Evolutionary conservation across 1,139 yeast genomes (phyloP).

Genomic region (Debaryomyces coudertii): DNA sequence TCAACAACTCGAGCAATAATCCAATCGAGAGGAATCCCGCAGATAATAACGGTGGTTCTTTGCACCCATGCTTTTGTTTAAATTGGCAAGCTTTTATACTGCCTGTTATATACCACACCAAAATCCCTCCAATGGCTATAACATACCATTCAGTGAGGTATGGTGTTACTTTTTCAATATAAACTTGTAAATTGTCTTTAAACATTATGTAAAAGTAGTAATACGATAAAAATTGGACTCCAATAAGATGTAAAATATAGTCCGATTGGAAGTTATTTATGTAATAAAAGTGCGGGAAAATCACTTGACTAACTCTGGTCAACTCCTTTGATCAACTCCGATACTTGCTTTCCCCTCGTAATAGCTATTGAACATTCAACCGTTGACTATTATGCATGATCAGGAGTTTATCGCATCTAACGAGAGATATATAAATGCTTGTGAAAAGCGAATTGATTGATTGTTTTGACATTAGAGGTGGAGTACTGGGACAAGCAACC

Average conservation of each 20-base stretch:
- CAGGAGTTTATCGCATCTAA: background rate
- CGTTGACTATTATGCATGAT: too few species aligned
- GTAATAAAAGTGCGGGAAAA: background rate
- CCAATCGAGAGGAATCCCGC: constrained; percentile 22
- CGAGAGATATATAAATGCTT: background rate
- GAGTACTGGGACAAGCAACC: too few species aligned
- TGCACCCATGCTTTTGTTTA: constrained; percentile 25
- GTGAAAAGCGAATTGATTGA: background rate
- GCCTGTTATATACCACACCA: constrained; percentile 16
- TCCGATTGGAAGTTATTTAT: background rate
- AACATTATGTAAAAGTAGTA: constrained; percentile 2
- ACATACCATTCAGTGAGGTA: constrained; percentile 21
- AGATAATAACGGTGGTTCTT: constrained; percentile 16
- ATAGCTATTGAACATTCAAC: background rate
- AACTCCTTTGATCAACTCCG: background rate
- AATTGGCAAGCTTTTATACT: constrained; percentile 16
- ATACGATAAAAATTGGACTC: background rate
- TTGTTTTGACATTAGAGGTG: too few species aligned
- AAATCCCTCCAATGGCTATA: constrained; percentile 15
- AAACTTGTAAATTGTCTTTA: constrained; percentile 5
- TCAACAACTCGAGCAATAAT: constrained; percentile 20
- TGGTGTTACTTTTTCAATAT: constrained; percentile 11
- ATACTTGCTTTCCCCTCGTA: background rate
- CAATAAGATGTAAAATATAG: background rate
- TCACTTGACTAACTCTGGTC: background rate